These are phyloP conservation scores for Candida sanyaensis DNA, from an alignment of 1,139 yeast genomes.

Conservation along the genomic window DNA sequence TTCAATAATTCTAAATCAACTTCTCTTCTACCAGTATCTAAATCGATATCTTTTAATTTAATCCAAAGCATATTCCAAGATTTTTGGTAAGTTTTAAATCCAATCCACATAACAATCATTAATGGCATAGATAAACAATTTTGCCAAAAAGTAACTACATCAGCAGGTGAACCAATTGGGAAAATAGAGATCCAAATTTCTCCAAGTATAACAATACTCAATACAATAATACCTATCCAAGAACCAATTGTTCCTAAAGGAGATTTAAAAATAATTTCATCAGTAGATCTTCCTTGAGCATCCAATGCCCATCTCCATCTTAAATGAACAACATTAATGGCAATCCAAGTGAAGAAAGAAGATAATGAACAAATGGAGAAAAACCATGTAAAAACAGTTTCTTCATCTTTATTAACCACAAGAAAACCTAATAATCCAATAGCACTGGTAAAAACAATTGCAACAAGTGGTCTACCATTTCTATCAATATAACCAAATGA, in stretches of 20 bases:
- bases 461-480: slow-evolving; percentile 57
- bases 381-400: slow-evolving; percentile 61
- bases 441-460: slow-evolving; percentile 48
- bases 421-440: slow-evolving; percentile 68
- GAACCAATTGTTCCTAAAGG: slow-evolving; percentile 54
- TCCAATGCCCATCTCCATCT: slow-evolving; percentile 41
- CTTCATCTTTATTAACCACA: slow-evolving; percentile 50
- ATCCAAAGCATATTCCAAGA: slow-evolving; percentile 31
- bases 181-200: slow-evolving; percentile 49
- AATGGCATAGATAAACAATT: slow-evolving; percentile 53
- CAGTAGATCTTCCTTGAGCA: slow-evolving; percentile 36
- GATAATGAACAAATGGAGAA: slow-evolving; percentile 66
- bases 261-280: slow-evolving; percentile 50
- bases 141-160: slow-evolving; percentile 40
- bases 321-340: slow-evolving; percentile 40
- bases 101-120: slow-evolving; percentile 36
- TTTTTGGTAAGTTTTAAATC: slow-evolving; percentile 27
- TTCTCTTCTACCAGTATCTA: slow-evolving; percentile 54
- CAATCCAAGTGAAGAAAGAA: slow-evolving; percentile 55
- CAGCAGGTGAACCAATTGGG: slow-evolving; percentile 41
- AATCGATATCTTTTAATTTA: slow-evolving; percentile 43
- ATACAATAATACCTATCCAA: slow-evolving; percentile 40
- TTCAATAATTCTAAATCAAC: slow-evolving; percentile 45
- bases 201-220: slow-evolving; percentile 44
- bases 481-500: slow-evolving; percentile 55